phyloP scores from a whole-genome alignment of 805 yeast species.

The Ogataea nonfermentans region DNA sequence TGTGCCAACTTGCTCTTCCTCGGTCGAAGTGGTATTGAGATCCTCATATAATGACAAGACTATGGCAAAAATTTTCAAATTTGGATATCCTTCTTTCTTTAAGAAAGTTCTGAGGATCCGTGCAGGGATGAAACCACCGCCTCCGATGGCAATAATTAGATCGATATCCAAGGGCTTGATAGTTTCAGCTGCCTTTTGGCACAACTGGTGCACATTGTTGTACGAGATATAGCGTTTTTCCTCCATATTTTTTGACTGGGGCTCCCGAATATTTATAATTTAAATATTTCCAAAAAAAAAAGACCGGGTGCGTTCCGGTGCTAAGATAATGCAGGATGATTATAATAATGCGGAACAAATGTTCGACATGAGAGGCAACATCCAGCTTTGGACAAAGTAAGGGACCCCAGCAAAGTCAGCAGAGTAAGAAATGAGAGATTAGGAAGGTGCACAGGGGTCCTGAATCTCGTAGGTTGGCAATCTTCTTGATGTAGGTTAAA shows the following conservation, averaged over 20 bases:
- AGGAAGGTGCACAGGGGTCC: too few relatives aligned
- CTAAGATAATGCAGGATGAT: constrained; percentile 3
- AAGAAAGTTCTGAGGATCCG: constrained; percentile 91
- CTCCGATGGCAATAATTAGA: constrained; percentile 88
- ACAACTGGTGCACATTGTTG: constrained; percentile 70
- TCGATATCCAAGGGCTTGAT: constrained; percentile 78
- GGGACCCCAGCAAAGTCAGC: too few relatives aligned
- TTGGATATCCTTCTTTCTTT: constrained; percentile 83
- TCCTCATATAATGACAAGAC: constrained; percentile 91
- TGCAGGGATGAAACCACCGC: constrained; percentile 93
- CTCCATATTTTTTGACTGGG: constrained; percentile 7
- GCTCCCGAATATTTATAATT: not conserved
- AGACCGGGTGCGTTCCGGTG: constrained; percentile 10
- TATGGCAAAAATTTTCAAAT: constrained; percentile 91
- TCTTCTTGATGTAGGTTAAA: too few relatives aligned
- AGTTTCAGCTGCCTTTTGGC: constrained; percentile 49
- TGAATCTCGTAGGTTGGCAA: too few relatives aligned
- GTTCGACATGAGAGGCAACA: too few relatives aligned
- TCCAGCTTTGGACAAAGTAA: too few relatives aligned
- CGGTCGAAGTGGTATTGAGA: constrained; percentile 56
- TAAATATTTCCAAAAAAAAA: constrained; percentile 6
- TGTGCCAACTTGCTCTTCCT: constrained; percentile 58
- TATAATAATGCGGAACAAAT: too few relatives aligned
- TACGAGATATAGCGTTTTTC: constrained; percentile 71
- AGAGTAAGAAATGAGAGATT: too few relatives aligned